Percentiles rank a stretch among this genome's conserved stretches.
phyloP scores from a whole-genome alignment of 805 yeast species.

The Yarrowia yakushimensis region DNA sequence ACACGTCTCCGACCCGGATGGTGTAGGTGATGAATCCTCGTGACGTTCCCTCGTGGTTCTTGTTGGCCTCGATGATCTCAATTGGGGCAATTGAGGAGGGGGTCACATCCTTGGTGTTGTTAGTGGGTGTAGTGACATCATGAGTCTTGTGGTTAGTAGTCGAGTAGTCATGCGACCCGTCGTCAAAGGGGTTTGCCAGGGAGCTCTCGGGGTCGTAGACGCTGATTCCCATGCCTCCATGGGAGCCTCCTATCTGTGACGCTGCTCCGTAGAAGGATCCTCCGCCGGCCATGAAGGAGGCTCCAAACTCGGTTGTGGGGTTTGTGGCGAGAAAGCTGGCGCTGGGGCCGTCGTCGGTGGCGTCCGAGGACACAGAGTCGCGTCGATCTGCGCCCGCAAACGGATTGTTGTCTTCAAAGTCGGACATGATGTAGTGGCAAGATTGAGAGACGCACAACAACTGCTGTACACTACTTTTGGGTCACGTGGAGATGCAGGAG shows the following conservation, averaged over 20 bases:
- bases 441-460: no score
- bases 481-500: neutral
- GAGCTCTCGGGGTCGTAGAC: slow-evolving; percentile 22
- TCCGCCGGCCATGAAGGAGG: slow-evolving; percentile 7
- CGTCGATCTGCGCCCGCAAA: slow-evolving; percentile 39
- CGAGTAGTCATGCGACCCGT: neutral
- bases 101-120: neutral
- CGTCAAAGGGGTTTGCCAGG: slow-evolving; percentile 3
- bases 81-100: slow-evolving; percentile 34
- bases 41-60: slow-evolving; percentile 73
- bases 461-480: no score
- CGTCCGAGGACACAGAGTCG: slow-evolving; percentile 4
- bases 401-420: slow-evolving; percentile 47
- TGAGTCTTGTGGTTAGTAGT: neutral
- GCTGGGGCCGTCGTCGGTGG: slow-evolving; percentile 3
- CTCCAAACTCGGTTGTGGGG: neutral
- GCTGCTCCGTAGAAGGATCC: slow-evolving; percentile 17
- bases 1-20: slow-evolving; percentile 57
- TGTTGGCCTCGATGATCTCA: slow-evolving; percentile 70
- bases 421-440: slow-evolving; percentile 32
- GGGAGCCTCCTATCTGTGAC: slow-evolving; percentile 5
- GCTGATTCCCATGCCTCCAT: slow-evolving; percentile 26
- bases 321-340: slow-evolving; percentile 17
- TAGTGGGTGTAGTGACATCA: neutral
- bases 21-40: slow-evolving; percentile 81